Evolutionary conservation across 495 filamentous ascomycete species (phyloP), one percentile per base, ranked within the genome.

Genomic region (Aspergillus taichungensis): DNA sequence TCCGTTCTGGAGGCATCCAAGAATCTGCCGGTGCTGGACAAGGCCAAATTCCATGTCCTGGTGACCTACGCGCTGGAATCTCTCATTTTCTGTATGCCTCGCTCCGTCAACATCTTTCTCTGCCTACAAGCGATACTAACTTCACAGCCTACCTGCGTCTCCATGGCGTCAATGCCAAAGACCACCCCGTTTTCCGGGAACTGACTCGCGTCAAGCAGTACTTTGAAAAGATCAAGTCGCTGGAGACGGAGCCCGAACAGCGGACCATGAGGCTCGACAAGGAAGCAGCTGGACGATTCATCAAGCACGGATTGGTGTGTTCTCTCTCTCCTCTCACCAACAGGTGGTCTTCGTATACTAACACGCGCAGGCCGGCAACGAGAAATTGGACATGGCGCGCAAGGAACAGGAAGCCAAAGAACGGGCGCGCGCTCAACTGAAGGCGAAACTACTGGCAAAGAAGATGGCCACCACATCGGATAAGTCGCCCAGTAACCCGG

Each of bases 21-120:
- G 45, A 92, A 87, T 61, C 69, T 98, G 30, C 89, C 94, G 1
- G 73, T 98, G 8, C 70, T 96, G 45, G 92, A 98, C 71, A 92
- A 87, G 62, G 91, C 92, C 13, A 94, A 95, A 67, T 79, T 95
- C 45, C 86, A 92, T 55, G 82, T 94, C 12, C 63, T 92, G 29
- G 68, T 79, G 37, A 82, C 87, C 0, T 97, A 97, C 60, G 77
- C 89, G 0, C 79, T 98, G 40, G 89, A 97, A 51, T 94, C 88
- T n/a, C 68, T 95, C 10, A 62, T 97, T 13, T 97, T 94, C 64
- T 91, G 87, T 94, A 64, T 46, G 80, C 28, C 5, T 28, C 10
- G 13, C 28, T 9, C 9, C 33, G 6, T 47, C 33, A 7, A 1
- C 13, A 3, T 33, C 6, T 3, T 14, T 9, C 10, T 18, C 13